Evolutionary conservation across 2,329 filamentous ascomycete genomes (phyloP).

Genomic region (Alternaria gansuensis): DNA sequence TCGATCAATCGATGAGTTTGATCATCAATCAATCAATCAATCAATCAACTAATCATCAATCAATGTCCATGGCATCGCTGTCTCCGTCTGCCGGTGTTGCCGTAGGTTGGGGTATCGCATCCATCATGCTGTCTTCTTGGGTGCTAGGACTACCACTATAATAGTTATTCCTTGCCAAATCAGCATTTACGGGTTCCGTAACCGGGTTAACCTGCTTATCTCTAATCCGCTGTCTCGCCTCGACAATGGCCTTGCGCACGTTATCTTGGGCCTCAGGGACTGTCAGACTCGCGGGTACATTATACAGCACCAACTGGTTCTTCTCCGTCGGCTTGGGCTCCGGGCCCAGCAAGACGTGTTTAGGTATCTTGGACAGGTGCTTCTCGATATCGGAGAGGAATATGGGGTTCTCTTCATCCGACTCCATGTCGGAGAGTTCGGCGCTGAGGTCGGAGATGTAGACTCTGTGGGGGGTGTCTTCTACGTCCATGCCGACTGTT

Average conservation of each 20-base stretch:
- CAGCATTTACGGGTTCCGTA: constrained; percentile 41
- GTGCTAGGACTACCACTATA: neutral
- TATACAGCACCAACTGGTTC: constrained; percentile 82
- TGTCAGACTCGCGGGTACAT: constrained; percentile 77
- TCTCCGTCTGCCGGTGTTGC: constrained; percentile 48
- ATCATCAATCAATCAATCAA: constrained; percentile 31
- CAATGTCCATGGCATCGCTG: constrained; percentile 73
- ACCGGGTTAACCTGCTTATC: constrained; percentile 62
- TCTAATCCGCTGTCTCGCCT: constrained; percentile 74
- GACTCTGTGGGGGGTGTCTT: constrained; percentile 85
- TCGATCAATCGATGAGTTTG: neutral
- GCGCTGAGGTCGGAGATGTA: constrained; percentile 92
- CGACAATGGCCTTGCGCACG: constrained; percentile 83
- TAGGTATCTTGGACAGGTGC: constrained; percentile 76
- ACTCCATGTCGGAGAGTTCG: constrained; percentile 77
- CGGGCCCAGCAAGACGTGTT: constrained; percentile 66
- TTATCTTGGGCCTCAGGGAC: constrained; percentile 75
- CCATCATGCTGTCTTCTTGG: constrained; percentile 1
- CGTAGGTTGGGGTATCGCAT: constrained; percentile 20
- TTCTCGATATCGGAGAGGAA: constrained; percentile 89
- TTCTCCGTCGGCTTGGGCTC: constrained; percentile 56
- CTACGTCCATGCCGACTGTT: constrained; percentile 79
- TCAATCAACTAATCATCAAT: constrained; percentile 68
- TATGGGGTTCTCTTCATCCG: constrained; percentile 70
- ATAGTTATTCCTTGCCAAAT: constrained; percentile 7